These are phyloP conservation scores for Ilex asprella DNA, from an alignment of 257 asterid species.

Conservation along the genomic window DNA sequence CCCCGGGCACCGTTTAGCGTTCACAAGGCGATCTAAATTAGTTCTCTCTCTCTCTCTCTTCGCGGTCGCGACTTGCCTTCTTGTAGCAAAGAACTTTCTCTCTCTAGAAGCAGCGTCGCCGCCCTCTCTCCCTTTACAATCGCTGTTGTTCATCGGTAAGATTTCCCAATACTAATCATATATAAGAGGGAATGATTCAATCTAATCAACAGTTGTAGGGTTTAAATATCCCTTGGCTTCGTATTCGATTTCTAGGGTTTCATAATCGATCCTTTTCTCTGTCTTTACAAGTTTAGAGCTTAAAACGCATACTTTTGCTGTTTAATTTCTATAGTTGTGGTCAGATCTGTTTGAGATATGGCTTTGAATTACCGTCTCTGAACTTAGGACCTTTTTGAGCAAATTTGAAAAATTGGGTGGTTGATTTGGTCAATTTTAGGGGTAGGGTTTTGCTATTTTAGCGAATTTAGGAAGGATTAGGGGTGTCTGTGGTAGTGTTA, in stretches of 20 bases:
- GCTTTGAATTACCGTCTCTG: neutral
- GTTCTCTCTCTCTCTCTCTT: no score
- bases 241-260: conserved; percentile 8
- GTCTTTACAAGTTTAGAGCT: neutral
- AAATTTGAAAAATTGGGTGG: neutral
- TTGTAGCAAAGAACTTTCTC: conserved; percentile 7
- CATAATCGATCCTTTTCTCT: neutral
- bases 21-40: no score
- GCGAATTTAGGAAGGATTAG: neutral
- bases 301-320: neutral
- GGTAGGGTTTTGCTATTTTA: conserved; percentile 10
- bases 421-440: conserved; percentile 13
- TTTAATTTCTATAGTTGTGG: neutral
- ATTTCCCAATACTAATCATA: neutral
- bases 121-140: conserved; percentile 1
- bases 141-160: conserved; percentile 16
- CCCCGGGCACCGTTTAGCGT: no score
- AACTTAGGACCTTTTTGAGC: conserved; percentile 6
- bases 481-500: conserved; percentile 1
- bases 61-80: neutral
- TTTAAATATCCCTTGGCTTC: neutral
- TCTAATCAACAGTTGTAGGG: no score
- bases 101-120: conserved; percentile 14
- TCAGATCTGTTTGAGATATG: conserved; percentile 24
- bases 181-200: neutral